These are phyloP conservation scores for Silene conica DNA, from an alignment of 148 eudicot species.

Conservation along the genomic window DNA sequence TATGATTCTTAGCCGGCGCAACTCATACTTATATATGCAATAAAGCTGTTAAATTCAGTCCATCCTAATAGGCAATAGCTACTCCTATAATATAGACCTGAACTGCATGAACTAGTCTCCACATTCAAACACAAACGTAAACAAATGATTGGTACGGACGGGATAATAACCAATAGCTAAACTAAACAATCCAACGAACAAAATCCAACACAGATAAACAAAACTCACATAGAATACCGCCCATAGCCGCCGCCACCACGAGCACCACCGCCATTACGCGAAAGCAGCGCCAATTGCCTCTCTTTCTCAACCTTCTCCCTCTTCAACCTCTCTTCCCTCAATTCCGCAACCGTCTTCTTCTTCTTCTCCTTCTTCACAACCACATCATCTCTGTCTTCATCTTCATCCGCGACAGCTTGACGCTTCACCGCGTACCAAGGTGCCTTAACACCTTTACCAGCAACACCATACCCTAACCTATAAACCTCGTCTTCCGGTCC, in stretches of 20 bases:
- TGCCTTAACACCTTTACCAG: constrained; percentile 77
- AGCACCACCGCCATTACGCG: constrained; percentile 24
- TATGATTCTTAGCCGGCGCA: no score
- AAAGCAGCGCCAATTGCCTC: constrained; percentile 59
- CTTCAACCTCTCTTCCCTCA: constrained; percentile 86
- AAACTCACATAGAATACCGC: constrained; percentile 33
- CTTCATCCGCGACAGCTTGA: constrained; percentile 10
- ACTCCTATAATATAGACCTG: no score
- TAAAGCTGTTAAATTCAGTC: no score
- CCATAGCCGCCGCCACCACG: constrained; percentile 19
- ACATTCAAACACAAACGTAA: no score
- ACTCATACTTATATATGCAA: no score
- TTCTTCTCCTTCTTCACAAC: constrained; percentile 43
- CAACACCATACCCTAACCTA: constrained; percentile 82
- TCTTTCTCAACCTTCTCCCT: constrained; percentile 80
- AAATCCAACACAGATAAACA: neutral
- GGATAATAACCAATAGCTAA: no score
- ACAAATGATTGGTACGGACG: no score
- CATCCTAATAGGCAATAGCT: no score
- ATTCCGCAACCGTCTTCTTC: constrained; percentile 65
- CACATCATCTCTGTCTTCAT: constrained; percentile 18
- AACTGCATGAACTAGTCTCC: no score
- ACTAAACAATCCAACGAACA: no score
- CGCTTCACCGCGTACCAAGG: constrained; percentile 79
- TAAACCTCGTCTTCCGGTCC: constrained; percentile 88